Evolutionary conservation across 2,329 filamentous ascomycete genomes (phyloP), one percentile per base, ranked within the genome.

Genomic region (Diaporthe sp.): DNA sequence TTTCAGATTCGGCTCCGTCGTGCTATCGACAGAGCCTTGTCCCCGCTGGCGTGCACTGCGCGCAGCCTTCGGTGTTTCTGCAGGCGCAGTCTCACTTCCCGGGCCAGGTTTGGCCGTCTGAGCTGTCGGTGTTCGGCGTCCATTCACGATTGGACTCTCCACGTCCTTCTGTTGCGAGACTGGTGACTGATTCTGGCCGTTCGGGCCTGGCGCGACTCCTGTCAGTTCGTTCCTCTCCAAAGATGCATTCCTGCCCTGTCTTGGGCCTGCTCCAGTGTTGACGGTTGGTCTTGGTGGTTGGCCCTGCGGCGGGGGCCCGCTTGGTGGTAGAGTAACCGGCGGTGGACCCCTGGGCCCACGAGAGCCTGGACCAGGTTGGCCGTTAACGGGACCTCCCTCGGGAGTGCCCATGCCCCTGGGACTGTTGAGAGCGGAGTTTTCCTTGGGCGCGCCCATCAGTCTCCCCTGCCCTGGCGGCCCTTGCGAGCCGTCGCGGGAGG

Each of bases 21-120:
- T 90, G 79, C 90, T 94, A 78, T 97, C 94, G 17, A 94, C 86
- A 0, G 94, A 94, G 39, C 89, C 89, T 81, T 93, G 92, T 49
- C 89, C 87, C 25, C 91, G 88, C 58, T 90, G 90, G 58, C 90
- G 89, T 15, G 80, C 75, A 37, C 90, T 85, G 72, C 85, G 86
- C 5, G 44, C 49, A 57, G 86, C 84, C 71, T 84, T 86, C n/a
- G 88, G 86, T 42, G 74, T 74, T 15, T 84, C 82, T 34, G 79
- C 79, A 15, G 76, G 37, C 70, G 78, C 72, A 82, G 82, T n/a
- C 79, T 76, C 74, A 60, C 13, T 53, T 22, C 53, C 76, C 3
- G 85, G 83, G 49, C 80, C 82, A 75, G 83, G 79, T 78, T 85
- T 83, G 47, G 80, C 63, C 61, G 80, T 78, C 75, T 86, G 87